A percentile compares a stretch with the other conserved stretches of the same genome.
Conservation (phyloP, 805 yeast genomes). For the Saccharomycopsis vini region DNA sequence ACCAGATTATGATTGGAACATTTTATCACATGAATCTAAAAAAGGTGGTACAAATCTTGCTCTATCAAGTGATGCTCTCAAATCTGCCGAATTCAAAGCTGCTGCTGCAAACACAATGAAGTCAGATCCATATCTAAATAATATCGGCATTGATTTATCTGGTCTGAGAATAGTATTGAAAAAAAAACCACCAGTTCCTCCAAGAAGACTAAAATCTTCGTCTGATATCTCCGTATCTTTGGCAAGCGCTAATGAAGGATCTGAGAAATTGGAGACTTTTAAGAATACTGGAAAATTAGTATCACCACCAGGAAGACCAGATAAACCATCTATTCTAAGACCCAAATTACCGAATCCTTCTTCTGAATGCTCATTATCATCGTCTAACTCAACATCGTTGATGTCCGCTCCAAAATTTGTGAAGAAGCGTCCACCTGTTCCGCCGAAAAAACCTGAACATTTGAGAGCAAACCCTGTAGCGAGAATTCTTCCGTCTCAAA, state of each 20-base stretch:
- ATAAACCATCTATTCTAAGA: too few species aligned
- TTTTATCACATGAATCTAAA: conserved; percentile 12
- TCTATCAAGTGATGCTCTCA: neutral
- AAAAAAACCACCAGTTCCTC: conserved; percentile 6
- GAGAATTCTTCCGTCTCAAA: neutral
- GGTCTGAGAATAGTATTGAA: neutral
- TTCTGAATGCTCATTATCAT: too few species aligned
- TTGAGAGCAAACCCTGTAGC: neutral
- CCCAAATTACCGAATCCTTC: too few species aligned
- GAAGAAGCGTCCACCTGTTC: conserved; percentile 7
- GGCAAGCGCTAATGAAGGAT: neutral
- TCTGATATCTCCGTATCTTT: neutral
- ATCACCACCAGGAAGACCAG: too few species aligned
- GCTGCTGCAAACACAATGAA: too few species aligned
- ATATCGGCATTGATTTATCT: too few species aligned
- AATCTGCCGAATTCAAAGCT: neutral
- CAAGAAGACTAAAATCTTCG: conserved; percentile 2
- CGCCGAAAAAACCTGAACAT: conserved; percentile 11
- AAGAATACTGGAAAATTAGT: too few species aligned
- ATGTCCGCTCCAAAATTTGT: too few species aligned
- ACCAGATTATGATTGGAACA: conserved; percentile 18
- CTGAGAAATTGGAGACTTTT: too few species aligned
- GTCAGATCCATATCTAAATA: too few species aligned
- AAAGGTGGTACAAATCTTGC: neutral
- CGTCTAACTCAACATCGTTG: too few species aligned